phyloP scores from a whole-genome alignment of 2,329 filamentous ascomycete species.

The Hymenoscyphus scutula region DNA sequence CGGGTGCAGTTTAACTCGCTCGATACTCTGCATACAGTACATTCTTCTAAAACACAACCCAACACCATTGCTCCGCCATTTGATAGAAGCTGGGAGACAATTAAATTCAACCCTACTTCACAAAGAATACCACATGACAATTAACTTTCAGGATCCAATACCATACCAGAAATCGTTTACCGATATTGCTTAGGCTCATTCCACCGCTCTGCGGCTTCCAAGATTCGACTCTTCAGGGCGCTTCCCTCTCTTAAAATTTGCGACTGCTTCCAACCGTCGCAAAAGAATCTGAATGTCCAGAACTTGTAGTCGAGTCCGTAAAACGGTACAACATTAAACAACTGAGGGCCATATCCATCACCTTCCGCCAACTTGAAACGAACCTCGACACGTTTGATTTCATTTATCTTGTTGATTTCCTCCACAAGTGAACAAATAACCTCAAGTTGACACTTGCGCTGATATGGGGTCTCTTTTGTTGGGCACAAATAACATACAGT shows the following conservation, averaged over 20 bases:
- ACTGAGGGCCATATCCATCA: not conserved
- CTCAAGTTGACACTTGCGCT: not conserved
- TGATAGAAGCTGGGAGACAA: too few relatives aligned
- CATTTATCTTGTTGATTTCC: not conserved
- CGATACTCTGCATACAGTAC: too few relatives aligned
- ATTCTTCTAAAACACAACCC: too few relatives aligned
- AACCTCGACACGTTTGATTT: not conserved
- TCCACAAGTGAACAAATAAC: not conserved
- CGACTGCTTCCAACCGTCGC: not conserved
- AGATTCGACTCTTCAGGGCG: not conserved
- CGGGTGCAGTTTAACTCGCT: too few relatives aligned
- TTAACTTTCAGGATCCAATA: too few relatives aligned
- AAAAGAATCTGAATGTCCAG: not conserved
- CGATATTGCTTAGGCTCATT: not conserved
- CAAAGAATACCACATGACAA: too few relatives aligned
- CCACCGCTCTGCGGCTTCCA: not conserved
- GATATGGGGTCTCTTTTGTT: not conserved
- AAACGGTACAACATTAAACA: not conserved
- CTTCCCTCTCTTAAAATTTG: not conserved
- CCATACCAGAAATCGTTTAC: not conserved
- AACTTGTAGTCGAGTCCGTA: not conserved
- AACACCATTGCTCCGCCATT: too few relatives aligned
- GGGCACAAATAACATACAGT: not conserved
- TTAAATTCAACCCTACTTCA: too few relatives aligned
- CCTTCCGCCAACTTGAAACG: not conserved